A percentile compares a stretch with the other conserved stretches of the same genome.
These are phyloP conservation scores for Trypanosoma congolense DNA, from an alignment of 208 protist genomes.

Conservation along the genomic window DNA sequence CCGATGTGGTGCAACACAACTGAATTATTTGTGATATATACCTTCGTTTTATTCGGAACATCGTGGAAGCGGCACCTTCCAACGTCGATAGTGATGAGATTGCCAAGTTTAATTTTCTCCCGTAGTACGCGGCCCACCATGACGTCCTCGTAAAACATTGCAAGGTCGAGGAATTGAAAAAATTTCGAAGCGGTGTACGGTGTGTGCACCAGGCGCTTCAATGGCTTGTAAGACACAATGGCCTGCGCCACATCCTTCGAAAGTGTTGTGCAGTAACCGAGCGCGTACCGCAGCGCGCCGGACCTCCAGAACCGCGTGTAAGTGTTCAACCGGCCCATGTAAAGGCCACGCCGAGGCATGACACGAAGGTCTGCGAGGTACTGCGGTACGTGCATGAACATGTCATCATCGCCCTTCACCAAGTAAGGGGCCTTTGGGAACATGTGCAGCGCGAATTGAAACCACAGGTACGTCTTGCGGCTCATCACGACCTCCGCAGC, in stretches of 20 bases:
- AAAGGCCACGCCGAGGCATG: constrained; percentile 3
- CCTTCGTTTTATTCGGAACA: neutral
- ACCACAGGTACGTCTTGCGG: constrained; percentile 10
- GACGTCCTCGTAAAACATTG: constrained; percentile 13
- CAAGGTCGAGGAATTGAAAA: neutral
- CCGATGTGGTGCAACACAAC: constrained; percentile 3
- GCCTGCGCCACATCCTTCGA: constrained; percentile 3
- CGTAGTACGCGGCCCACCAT: constrained; percentile 14
- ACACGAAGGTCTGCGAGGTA: constrained; percentile 8
- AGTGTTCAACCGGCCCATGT: neutral
- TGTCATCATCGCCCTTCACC: constrained; percentile 9
- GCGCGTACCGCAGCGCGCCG: neutral
- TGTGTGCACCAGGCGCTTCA: constrained; percentile 3
- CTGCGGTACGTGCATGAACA: constrained; percentile 9
- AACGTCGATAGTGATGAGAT: neutral
- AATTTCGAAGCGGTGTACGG: neutral
- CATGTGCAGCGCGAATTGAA: constrained; percentile 4
- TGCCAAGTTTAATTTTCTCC: neutral
- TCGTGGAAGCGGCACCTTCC: neutral
- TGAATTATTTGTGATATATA: neutral
- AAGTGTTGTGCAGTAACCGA: constrained; percentile 1
- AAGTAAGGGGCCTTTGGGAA: constrained; percentile 1
- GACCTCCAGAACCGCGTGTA: neutral
- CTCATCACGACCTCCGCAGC: constrained; percentile 28
- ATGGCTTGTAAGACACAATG: neutral